phyloP scores from a whole-genome alignment of 2,329 filamentous ascomycete species.

The Verruconis gallopava region DNA sequence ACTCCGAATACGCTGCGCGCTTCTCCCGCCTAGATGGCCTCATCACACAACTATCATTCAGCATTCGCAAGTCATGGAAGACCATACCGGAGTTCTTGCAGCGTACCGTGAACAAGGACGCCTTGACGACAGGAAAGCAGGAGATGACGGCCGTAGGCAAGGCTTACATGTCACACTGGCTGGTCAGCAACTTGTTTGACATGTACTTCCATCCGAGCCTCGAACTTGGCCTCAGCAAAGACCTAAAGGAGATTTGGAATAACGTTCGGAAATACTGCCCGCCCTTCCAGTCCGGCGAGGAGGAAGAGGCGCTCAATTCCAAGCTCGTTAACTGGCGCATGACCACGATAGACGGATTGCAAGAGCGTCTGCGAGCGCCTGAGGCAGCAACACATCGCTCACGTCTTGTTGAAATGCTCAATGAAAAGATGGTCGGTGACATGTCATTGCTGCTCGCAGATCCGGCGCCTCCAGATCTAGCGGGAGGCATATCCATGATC shows the following conservation, averaged over 20 bases:
- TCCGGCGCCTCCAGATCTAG: slow-evolving; percentile 67
- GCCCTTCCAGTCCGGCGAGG: slow-evolving; percentile 63
- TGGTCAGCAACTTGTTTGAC: slow-evolving; percentile 84
- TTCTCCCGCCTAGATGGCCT: slow-evolving; percentile 88
- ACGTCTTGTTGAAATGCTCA: slow-evolving; percentile 43
- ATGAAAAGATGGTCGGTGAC: slow-evolving; percentile 54
- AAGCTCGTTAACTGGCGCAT: slow-evolving; percentile 91
- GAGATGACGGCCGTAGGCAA: slow-evolving; percentile 96
- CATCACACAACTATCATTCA: slow-evolving; percentile 89
- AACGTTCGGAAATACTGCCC: slow-evolving; percentile 73
- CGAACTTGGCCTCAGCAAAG: slow-evolving; percentile 59
- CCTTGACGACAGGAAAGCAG: slow-evolving; percentile 75
- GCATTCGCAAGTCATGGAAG: slow-evolving; percentile 90
- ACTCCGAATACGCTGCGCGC: slow-evolving; percentile 80
- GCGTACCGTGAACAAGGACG: slow-evolving; percentile 70
- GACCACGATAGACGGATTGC: slow-evolving; percentile 82
- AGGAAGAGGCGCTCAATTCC: slow-evolving; percentile 73
- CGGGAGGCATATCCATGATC: slow-evolving; percentile 83
- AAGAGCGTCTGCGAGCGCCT: slow-evolving; percentile 52
- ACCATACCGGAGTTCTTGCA: slow-evolving; percentile 69
- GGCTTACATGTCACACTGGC: slow-evolving; percentile 77
- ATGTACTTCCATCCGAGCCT: slow-evolving; percentile 85
- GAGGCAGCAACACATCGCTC: slow-evolving; percentile 53
- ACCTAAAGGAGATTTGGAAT: slow-evolving; percentile 58
- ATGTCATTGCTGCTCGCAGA: slow-evolving; percentile 64